phyloP scores from a whole-genome alignment of 305 asterid genomes.

The Rubia tinctorum region DNA sequence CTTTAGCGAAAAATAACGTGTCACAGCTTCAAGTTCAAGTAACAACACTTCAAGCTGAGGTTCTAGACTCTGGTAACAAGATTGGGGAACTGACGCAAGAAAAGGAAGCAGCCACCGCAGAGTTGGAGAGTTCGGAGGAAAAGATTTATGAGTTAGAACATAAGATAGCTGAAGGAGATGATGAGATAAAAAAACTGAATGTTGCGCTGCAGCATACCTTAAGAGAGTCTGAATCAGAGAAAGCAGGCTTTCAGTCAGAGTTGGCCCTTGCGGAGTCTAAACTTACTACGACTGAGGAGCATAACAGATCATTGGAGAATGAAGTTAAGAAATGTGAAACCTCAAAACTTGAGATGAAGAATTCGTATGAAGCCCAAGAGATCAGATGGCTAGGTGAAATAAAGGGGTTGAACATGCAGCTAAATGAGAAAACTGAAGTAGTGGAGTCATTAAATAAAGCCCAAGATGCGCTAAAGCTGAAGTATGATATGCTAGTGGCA shows the following conservation, averaged over 20 bases:
- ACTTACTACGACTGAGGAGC: slow-evolving; percentile 37
- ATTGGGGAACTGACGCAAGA: slow-evolving; percentile 20
- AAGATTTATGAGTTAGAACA: slow-evolving; percentile 20
- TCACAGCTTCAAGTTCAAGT: slow-evolving; percentile 43
- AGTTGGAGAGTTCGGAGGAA: slow-evolving; percentile 25
- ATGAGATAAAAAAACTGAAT: slow-evolving; percentile 37
- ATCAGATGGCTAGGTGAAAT: slow-evolving; percentile 35
- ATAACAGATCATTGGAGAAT: slow-evolving; percentile 31
- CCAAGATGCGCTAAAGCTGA: slow-evolving; percentile 45
- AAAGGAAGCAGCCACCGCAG: slow-evolving; percentile 21
- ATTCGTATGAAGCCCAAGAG: slow-evolving; percentile 35
- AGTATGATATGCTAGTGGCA: slow-evolving; percentile 40
- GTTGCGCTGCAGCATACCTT: slow-evolving; percentile 38
- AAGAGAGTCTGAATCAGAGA: slow-evolving; percentile 43
- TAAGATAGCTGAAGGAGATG: slow-evolving; percentile 35
- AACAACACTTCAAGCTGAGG: slow-evolving; percentile 31
- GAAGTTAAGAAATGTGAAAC: slow-evolving; percentile 41
- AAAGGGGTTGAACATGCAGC: slow-evolving; percentile 34
- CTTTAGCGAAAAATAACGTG: slow-evolving; percentile 40
- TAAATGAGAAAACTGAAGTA: slow-evolving; percentile 29
- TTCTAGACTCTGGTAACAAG: slow-evolving; percentile 22
- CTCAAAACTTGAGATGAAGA: slow-evolving; percentile 41
- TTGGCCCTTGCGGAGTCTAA: slow-evolving; percentile 37
- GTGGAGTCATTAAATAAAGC: slow-evolving; percentile 34
- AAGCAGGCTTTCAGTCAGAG: slow-evolving; percentile 48